phyloP scores from a whole-genome alignment of 2,329 filamentous ascomycete species.

The Pseudocercospora fuligena region DNA sequence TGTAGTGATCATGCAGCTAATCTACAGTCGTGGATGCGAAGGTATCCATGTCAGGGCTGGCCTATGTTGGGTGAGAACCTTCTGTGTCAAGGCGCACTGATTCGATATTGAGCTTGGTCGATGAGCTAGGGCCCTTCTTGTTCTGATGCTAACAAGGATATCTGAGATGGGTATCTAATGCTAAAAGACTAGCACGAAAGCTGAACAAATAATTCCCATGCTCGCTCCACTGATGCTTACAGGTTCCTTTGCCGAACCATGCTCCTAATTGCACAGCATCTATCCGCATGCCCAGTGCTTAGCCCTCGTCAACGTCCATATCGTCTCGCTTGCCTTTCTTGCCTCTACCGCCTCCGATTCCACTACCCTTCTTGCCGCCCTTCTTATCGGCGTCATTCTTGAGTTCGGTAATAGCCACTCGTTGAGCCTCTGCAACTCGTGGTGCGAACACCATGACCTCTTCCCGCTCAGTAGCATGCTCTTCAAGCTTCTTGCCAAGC shows the following conservation, averaged over 20 bases:
- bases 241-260: neutral
- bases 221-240: neutral
- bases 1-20: too few species aligned
- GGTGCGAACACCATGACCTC: slow-evolving; percentile 82
- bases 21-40: too few species aligned
- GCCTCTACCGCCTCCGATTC: slow-evolving; percentile 55
- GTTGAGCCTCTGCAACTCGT: slow-evolving; percentile 81
- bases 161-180: neutral
- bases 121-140: too few species aligned
- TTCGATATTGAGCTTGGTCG: too few species aligned
- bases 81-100: too few species aligned
- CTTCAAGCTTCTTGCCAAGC: slow-evolving; percentile 74
- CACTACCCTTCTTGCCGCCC: slow-evolving; percentile 58
- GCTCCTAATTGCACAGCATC: neutral
- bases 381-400: slow-evolving; percentile 75
- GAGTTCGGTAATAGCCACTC: slow-evolving; percentile 79
- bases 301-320: slow-evolving; percentile 77
- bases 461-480: slow-evolving; percentile 74
- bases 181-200: neutral
- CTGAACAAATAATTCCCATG: neutral
- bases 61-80: too few species aligned
- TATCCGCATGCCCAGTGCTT: neutral
- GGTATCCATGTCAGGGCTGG: too few species aligned
- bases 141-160: neutral
- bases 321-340: slow-evolving; percentile 62